Evolutionary conservation across 345 rosid species (phyloP).

Genomic region (Linum lewisii): DNA sequence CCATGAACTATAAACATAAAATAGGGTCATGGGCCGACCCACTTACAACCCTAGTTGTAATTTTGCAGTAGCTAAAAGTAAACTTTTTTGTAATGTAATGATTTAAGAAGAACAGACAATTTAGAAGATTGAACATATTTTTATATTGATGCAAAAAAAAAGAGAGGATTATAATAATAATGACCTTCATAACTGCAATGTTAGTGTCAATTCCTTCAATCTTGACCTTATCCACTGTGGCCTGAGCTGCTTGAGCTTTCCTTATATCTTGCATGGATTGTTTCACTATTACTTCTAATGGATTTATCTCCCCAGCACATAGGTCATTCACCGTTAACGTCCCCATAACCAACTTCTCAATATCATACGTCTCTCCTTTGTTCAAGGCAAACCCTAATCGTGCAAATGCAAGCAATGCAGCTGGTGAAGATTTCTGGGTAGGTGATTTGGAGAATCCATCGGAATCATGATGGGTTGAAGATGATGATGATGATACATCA

Average conservation of each 20-base stretch:
- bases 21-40: too few species aligned
- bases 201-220: slow-evolving; percentile 95
- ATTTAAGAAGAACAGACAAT: too few species aligned
- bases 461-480: slow-evolving; percentile 23
- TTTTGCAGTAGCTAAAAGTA: too few species aligned
- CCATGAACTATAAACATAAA: neutral
- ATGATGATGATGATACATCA: too few species aligned
- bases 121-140: too few species aligned
- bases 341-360: slow-evolving; percentile 25
- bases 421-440: slow-evolving; percentile 33
- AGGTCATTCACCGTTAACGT: slow-evolving; percentile 40
- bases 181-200: slow-evolving; percentile 87
- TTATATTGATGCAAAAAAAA: too few species aligned
- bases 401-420: slow-evolving; percentile 47
- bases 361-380: slow-evolving; percentile 35
- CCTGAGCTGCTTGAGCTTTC: slow-evolving; percentile 88
- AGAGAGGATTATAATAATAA: too few species aligned
- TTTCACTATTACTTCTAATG: slow-evolving; percentile 67
- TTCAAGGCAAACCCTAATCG: slow-evolving; percentile 53
- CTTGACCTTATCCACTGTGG: slow-evolving; percentile 87
- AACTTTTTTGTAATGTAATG: too few species aligned
- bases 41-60: too few species aligned
- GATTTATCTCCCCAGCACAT: slow-evolving; percentile 72
- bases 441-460: slow-evolving; percentile 37
- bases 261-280: slow-evolving; percentile 57